phyloP scores from a whole-genome alignment of 2,329 filamentous ascomycete species.

The Rugonectria rugulosa region DNA sequence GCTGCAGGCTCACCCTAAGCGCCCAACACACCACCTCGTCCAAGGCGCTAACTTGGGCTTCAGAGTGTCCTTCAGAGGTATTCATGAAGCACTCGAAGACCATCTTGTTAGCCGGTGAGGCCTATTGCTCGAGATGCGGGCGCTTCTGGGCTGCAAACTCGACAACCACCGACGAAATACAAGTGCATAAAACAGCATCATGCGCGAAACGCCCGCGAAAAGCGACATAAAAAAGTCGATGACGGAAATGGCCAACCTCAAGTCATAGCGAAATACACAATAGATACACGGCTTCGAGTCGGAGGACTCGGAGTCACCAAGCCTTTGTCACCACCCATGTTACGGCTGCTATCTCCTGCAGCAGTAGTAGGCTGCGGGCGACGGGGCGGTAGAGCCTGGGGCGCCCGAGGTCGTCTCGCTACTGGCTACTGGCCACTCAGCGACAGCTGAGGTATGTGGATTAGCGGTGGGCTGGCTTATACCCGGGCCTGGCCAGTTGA shows the following conservation, averaged over 20 bases:
- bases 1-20: slow-evolving; percentile 31
- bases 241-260: slow-evolving; percentile 4
- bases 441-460: slow-evolving; percentile 13
- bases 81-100: slow-evolving; percentile 35
- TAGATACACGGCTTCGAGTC: slow-evolving; percentile 24
- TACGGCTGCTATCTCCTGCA: slow-evolving; percentile 19
- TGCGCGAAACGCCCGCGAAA: not conserved
- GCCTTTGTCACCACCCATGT: slow-evolving; percentile 7
- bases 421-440: slow-evolving; percentile 17
- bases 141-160: slow-evolving; percentile 24
- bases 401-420: slow-evolving; percentile 11
- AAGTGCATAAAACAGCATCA: not conserved
- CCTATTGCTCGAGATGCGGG: slow-evolving; percentile 16
- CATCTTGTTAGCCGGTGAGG: slow-evolving; percentile 25
- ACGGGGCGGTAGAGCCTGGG: slow-evolving; percentile 15
- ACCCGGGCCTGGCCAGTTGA: slow-evolving; percentile 19
- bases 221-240: slow-evolving; percentile 13
- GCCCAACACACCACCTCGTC: slow-evolving; percentile 27
- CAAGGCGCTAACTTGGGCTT: slow-evolving; percentile 31
- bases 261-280: slow-evolving; percentile 36
- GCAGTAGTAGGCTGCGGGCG: slow-evolving; percentile 19
- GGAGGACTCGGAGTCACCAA: slow-evolving; percentile 15
- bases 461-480: slow-evolving; percentile 18
- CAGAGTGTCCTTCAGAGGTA: slow-evolving; percentile 37
- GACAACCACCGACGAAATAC: slow-evolving; percentile 24